Base-by-base conservation (phyloP, 2,329 filamentous ascomycete genomes). In the Neonectria faginata region DNA sequence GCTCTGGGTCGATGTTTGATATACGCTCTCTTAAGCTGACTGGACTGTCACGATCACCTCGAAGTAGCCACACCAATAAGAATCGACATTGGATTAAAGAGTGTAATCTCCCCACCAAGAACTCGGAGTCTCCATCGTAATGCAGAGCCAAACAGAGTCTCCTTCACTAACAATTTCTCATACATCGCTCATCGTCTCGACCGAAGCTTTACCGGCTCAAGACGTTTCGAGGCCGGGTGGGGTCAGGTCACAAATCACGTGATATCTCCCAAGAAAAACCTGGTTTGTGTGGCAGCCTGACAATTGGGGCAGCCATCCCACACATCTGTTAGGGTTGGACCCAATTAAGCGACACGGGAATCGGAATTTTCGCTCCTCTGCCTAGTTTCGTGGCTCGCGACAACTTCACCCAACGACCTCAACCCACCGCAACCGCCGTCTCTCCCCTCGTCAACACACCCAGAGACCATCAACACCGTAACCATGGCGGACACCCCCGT, bases 401-500 rank as follows among this genome's bases (percentile, higher is more conserved):
- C 71, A 77, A 73, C 72, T 72, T 76, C 75, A 74, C 70, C 71
- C 67, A 70, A 75, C 75, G 74, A 74, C 69, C 67, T 69, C 70
- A 70, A 70, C 69, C 70, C 69, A 71, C 70, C 71, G 67, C 69
- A 76, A 68, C 68, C 58, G 73, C 67, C 70, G 69, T 73, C 73
- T 74, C 72, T 74, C 70, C 67, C 67, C 71, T 48, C 72, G 72
- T 67, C 77, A 74, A 69, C 73, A 70, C 71, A 68, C 73, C 73
- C 70, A 73, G 71, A 77, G 72, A 77, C 75, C 76, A 75, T 74
- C 75, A 70, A 73, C 74, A 83, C 80, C 84, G 85, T 85, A 87
- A 97, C 85, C 84, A 97, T 97, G 95, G 92, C 94, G 86, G 92
- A 94, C 86, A 84, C 85, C 78, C 85, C 91, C 81, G 91, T 94